These are phyloP conservation scores for Clitopilus passeckerianus DNA, from an alignment of 768 basidiomycete genomes.

Conservation along the genomic window DNA sequence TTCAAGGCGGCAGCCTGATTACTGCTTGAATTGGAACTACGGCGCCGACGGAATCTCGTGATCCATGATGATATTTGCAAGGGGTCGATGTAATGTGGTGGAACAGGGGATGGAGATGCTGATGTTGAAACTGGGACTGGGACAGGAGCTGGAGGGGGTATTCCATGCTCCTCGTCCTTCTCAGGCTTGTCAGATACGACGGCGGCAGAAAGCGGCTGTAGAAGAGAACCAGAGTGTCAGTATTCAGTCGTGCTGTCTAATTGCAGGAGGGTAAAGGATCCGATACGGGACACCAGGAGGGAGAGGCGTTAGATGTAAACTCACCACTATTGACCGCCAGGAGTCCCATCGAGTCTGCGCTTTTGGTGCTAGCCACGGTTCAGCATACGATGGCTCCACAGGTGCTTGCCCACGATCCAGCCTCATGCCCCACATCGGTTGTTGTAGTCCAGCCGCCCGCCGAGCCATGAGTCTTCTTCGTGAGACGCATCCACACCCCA, in stretches of 20 bases:
- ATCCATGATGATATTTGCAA: not conserved
- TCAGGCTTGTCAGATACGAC: not conserved
- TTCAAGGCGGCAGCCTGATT: not conserved
- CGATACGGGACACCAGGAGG: not conserved
- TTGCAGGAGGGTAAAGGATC: not conserved
- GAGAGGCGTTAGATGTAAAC: not conserved
- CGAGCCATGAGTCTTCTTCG: conserved; percentile 31
- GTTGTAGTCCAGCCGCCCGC: conserved; percentile 14
- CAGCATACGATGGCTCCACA: not conserved
- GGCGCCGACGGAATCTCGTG: not conserved
- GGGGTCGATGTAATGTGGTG: not conserved
- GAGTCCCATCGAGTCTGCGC: not conserved
- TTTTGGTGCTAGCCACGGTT: not conserved
- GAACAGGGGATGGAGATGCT: not conserved
- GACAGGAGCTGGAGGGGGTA: not conserved
- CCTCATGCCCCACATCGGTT: not conserved
- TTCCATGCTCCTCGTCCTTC: not conserved
- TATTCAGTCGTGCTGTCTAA: not conserved
- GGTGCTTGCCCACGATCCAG: not conserved
- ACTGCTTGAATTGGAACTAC: not conserved
- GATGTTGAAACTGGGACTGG: not conserved
- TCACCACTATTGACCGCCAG: not conserved
- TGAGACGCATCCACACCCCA: conserved; percentile 45
- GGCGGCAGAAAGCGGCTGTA: not conserved
- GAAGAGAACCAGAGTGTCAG: not conserved